Conservation (phyloP, 176 grass and related monocot genomes). For the Otatea glauca region DNA sequence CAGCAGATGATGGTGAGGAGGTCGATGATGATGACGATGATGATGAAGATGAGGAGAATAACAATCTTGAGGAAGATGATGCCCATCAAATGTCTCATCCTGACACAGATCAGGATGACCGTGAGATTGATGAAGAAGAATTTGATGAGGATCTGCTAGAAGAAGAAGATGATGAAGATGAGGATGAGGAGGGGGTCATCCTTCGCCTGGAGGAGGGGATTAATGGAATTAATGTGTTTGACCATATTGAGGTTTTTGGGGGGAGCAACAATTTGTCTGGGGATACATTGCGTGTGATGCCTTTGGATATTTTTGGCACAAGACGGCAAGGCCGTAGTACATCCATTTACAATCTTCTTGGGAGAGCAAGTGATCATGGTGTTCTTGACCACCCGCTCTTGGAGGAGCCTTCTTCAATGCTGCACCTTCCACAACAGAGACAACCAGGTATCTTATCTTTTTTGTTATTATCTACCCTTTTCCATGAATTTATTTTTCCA, state of each 20-base stretch:
- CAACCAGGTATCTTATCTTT: slow-evolving; percentile 64
- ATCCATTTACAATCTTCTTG: slow-evolving; percentile 97
- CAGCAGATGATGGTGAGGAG: slow-evolving; percentile 76
- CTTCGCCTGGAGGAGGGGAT: slow-evolving; percentile 92
- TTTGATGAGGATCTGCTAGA: slow-evolving; percentile 97
- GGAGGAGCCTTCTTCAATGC: slow-evolving; percentile 79
- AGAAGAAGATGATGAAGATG: slow-evolving; percentile 93
- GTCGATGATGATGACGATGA: slow-evolving; percentile 81
- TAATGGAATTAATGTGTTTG: slow-evolving; percentile 99
- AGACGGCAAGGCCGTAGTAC: slow-evolving; percentile 90
- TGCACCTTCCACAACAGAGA: slow-evolving; percentile 71
- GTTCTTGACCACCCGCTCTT: slow-evolving; percentile 85
- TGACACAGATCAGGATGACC: slow-evolving; percentile 95
- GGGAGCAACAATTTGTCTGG: slow-evolving; percentile 66
- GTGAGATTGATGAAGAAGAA: slow-evolving; percentile 96
- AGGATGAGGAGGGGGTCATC: slow-evolving; percentile 96
- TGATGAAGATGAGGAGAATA: slow-evolving; percentile 78
- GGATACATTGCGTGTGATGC: slow-evolving; percentile 92
- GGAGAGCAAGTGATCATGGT: slow-evolving; percentile 72
- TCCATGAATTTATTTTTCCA: neutral
- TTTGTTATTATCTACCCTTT: neutral
- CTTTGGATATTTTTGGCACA: slow-evolving; percentile 96
- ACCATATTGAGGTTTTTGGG: slow-evolving; percentile 95
- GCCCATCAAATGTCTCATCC: slow-evolving; percentile 84
- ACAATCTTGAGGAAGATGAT: slow-evolving; percentile 89